Percentiles rank a stretch among this genome's conserved stretches.
Conservation (phyloP, 306 rosid species). For the Corylus heterophylla region DNA sequence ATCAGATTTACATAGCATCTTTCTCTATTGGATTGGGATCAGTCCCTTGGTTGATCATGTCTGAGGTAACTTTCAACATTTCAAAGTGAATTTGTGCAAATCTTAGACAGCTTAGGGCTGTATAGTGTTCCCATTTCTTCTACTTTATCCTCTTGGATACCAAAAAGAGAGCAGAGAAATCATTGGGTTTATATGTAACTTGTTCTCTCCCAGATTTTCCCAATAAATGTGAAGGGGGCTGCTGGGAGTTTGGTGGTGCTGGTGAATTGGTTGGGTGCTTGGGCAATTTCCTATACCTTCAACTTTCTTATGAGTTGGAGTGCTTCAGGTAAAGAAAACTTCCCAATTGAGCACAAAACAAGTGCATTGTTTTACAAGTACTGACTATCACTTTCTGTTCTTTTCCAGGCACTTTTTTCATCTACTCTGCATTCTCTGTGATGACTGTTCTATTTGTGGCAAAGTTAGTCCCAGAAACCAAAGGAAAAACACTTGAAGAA, state of each 20-base stretch:
- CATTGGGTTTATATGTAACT: not conserved
- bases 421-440: constrained; percentile 68
- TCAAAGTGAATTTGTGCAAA: not conserved
- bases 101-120: not conserved
- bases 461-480: constrained; percentile 83
- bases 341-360: not conserved
- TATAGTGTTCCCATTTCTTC: not conserved
- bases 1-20: constrained; percentile 65
- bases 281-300: constrained; percentile 78
- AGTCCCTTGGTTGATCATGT: constrained; percentile 93
- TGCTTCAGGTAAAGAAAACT: constrained; percentile 48
- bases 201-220: constrained; percentile 60
- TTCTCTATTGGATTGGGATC: constrained; percentile 81
- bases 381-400: not conserved
- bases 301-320: constrained; percentile 83
- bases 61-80: constrained; percentile 60
- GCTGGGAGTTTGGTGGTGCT: constrained; percentile 83
- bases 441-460: constrained; percentile 69
- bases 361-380: not conserved
- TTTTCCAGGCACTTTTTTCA: constrained; percentile 65
- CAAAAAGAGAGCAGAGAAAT: not conserved
- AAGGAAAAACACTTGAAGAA: constrained; percentile 91
- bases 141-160: not conserved
- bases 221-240: constrained; percentile 74
- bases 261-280: constrained; percentile 80